Conservation (phyloP, 192 early-diverging fungal genomes). For the Rhizophagus sp. region DNA sequence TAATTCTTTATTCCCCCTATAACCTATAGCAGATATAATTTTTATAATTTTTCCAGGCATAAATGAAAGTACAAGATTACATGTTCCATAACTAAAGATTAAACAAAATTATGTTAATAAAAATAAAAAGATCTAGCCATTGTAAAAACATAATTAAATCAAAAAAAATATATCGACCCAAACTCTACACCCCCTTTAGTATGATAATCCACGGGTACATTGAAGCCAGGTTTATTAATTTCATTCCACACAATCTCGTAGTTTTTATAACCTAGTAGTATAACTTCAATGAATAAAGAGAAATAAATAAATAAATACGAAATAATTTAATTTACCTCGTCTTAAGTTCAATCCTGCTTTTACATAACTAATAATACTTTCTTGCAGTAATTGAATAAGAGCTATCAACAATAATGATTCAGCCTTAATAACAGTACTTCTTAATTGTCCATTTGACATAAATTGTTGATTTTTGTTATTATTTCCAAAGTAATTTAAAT, state of each 20-base stretch:
- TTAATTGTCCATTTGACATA: conserved; percentile 54
- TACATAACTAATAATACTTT: conserved; percentile 54
- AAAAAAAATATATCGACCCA: conserved; percentile 42
- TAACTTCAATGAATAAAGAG: too few species aligned
- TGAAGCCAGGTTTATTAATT: conserved; percentile 43
- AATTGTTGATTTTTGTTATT: conserved; percentile 36
- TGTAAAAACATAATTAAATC: too few species aligned
- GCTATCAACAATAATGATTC: conserved; percentile 52
- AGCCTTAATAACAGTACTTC: conserved; percentile 53
- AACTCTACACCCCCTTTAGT: conserved; percentile 55
- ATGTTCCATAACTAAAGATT: conserved; percentile 38
- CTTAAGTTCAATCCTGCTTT: conserved; percentile 55
- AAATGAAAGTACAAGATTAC: conserved; percentile 47
- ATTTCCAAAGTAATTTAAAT: conserved; percentile 41
- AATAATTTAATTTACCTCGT: conserved; percentile 40
- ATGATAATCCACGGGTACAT: conserved; percentile 47
- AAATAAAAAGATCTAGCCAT: too few species aligned
- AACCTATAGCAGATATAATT: conserved; percentile 55
- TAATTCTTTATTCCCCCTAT: conserved; percentile 53
- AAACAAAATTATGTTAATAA: too few species aligned
- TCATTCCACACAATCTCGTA: conserved; percentile 54
- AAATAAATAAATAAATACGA: not conserved
- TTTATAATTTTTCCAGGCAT: conserved; percentile 51
- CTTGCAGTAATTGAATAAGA: conserved; percentile 48
- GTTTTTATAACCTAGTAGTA: conserved; percentile 45